Conservation (phyloP, 345 rosid species). For the Eucalyptus albens region DNA sequence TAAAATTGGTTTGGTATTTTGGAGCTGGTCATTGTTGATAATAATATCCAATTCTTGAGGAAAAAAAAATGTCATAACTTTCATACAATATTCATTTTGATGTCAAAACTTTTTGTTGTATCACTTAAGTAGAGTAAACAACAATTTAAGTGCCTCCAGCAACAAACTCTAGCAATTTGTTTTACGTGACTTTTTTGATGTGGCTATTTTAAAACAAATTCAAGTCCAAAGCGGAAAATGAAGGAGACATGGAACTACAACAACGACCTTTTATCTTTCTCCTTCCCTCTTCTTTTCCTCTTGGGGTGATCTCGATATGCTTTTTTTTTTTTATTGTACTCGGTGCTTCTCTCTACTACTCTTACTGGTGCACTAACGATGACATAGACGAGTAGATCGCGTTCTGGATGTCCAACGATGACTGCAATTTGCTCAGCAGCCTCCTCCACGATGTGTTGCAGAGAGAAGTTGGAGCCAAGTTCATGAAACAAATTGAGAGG, state of each 20-base stretch:
- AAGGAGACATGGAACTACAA: background rate
- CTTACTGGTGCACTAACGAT: background rate
- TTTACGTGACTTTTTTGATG: background rate
- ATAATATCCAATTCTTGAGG: too few species aligned
- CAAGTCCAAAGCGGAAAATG: background rate
- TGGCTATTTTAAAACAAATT: background rate
- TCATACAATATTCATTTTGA: too few species aligned
- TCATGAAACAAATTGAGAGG: background rate
- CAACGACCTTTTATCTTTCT: background rate
- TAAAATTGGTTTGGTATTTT: too few species aligned
- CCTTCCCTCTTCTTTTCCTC: background rate
- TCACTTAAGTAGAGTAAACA: too few species aligned
- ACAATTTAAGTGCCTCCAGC: too few species aligned
- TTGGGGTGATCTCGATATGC: background rate
- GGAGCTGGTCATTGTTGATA: too few species aligned
- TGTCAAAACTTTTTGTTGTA: too few species aligned
- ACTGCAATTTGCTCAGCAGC: background rate
- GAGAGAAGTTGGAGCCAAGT: background rate
- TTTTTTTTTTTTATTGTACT: too few species aligned
- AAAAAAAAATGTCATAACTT: too few species aligned
- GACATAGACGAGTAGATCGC: background rate
- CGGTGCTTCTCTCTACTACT: background rate
- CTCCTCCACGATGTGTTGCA: background rate
- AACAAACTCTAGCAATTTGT: rapidly evolving
- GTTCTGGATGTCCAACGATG: background rate